Evolutionary conservation across 1,284 basidiomycete genomes (phyloP).

Genomic region (Sporisorium sorghi): DNA sequence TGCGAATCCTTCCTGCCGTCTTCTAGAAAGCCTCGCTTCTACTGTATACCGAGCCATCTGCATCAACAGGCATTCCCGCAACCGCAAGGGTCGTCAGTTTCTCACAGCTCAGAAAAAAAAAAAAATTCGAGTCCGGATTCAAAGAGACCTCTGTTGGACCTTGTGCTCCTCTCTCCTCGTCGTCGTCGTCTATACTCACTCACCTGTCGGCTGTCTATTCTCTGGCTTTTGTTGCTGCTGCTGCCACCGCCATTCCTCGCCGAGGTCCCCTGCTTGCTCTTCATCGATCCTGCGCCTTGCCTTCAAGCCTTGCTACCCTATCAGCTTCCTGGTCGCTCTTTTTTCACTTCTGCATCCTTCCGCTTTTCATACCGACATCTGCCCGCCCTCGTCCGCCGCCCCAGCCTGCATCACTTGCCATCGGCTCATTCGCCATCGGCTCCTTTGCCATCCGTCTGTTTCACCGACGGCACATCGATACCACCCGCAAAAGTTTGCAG

Average conservation of each 20-base stretch:
- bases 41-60: not conserved
- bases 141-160: too few relatives aligned
- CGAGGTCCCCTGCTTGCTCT: not conserved
- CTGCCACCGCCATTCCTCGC: too few relatives aligned
- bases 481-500: slow-evolving; percentile 7
- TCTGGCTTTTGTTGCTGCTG: not conserved
- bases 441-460: not conserved
- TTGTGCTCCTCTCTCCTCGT: not conserved
- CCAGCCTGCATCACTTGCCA: not conserved
- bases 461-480: slow-evolving; percentile 15
- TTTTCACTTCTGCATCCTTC: not conserved
- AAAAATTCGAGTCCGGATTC: not conserved
- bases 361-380: not conserved
- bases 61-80: not conserved
- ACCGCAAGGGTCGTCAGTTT: slow-evolving; percentile 41
- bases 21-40: slow-evolving; percentile 13
- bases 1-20: not conserved
- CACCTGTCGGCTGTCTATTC: not conserved
- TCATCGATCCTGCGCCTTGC: not conserved
- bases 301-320: too few relatives aligned
- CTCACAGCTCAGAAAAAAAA: not conserved
- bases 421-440: slow-evolving; percentile 23
- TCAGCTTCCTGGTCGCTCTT: not conserved
- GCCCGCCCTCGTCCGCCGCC: slow-evolving; percentile 5
- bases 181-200: not conserved